Conservation (phyloP, 2,329 filamentous ascomycete species). For the Aspergillus japonicus region DNA sequence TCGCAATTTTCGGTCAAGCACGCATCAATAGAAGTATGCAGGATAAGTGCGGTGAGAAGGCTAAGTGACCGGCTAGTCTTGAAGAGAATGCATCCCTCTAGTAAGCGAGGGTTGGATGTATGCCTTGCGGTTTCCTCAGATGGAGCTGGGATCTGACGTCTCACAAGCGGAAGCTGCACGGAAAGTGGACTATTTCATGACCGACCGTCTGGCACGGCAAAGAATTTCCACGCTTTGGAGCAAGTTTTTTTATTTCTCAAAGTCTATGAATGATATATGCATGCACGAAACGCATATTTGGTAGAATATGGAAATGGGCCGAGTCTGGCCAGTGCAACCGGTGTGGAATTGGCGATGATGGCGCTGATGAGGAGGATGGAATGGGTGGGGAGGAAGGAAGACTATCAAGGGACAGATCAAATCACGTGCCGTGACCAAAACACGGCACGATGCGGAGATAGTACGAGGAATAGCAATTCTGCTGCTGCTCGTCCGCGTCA, state of each 20-base stretch:
- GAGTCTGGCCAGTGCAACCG: neutral
- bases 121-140: slow-evolving; percentile 10
- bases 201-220: slow-evolving; percentile 1
- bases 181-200: slow-evolving; percentile 1
- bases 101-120: slow-evolving; percentile 9
- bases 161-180: slow-evolving; percentile 13
- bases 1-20: slow-evolving; percentile 8
- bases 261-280: slow-evolving; percentile 14
- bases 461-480: too few relatives aligned
- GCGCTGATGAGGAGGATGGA: neutral
- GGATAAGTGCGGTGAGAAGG: slow-evolving; percentile 18
- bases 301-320: neutral
- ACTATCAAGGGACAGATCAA: too few relatives aligned
- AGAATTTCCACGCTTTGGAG: neutral
- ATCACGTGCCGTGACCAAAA: neutral
- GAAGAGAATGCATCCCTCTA: slow-evolving; percentile 3
- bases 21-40: slow-evolving; percentile 20
- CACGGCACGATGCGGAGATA: too few relatives aligned
- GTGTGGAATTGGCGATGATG: neutral
- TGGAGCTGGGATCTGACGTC: slow-evolving; percentile 13
- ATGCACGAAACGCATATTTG: slow-evolving; percentile 7
- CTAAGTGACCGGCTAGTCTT: neutral
- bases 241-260: neutral
- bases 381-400: neutral
- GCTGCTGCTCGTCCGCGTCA: neutral